phyloP scores from a whole-genome alignment of 257 asterid species.

The Solanum rostratum region DNA sequence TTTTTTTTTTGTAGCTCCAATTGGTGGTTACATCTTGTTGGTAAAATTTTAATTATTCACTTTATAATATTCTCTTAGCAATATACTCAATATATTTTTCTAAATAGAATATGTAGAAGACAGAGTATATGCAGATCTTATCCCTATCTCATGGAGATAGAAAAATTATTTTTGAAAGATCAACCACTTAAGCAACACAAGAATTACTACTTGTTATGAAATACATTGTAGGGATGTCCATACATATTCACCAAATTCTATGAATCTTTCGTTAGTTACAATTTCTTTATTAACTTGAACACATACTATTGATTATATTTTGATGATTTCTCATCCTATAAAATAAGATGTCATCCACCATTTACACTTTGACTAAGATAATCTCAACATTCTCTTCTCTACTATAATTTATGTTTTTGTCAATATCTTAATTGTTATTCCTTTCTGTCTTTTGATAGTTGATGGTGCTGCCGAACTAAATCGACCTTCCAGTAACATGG shows the following conservation, averaged over 20 bases:
- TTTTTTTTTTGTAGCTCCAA: background rate
- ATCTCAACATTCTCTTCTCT: background rate
- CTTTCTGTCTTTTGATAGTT: too few relatives aligned
- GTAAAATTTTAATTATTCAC: too few relatives aligned
- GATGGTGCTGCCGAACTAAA: background rate
- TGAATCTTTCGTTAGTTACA: background rate
- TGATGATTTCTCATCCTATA: background rate
- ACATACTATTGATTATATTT: background rate
- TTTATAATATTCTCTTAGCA: too few relatives aligned
- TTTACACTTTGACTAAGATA: background rate
- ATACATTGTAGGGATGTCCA: background rate
- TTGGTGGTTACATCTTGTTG: too few relatives aligned
- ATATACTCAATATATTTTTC: too few relatives aligned
- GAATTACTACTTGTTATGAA: background rate
- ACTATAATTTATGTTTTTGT: too few relatives aligned
- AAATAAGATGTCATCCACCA: background rate
- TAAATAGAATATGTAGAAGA: too few relatives aligned
- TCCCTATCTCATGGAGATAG: too few relatives aligned
- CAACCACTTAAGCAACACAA: background rate
- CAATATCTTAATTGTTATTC: too few relatives aligned
- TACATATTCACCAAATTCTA: background rate
- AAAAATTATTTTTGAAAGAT: fast-evolving
- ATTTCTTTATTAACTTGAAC: background rate
- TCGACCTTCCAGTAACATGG: background rate
- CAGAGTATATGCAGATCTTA: too few relatives aligned